These are phyloP conservation scores for Amphicarpaea edgeworthii DNA, from an alignment of 306 rosid genomes.

Conservation along the genomic window DNA sequence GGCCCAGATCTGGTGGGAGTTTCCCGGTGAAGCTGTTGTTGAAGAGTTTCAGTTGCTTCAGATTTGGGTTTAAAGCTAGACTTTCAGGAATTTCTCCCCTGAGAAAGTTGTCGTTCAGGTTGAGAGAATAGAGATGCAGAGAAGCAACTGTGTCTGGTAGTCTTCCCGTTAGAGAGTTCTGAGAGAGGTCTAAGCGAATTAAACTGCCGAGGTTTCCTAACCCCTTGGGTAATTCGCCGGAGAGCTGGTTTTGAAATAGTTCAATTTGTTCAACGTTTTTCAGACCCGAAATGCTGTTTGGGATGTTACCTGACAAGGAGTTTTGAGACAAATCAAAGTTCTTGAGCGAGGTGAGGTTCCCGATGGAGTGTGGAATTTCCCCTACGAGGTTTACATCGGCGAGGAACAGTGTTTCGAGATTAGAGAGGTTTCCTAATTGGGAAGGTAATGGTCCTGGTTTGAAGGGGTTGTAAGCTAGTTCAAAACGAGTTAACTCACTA, in stretches of 20 bases:
- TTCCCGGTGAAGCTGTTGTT: conserved; percentile 78
- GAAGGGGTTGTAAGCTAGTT: conserved; percentile 54
- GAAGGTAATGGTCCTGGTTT: conserved; percentile 61
- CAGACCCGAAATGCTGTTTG: conserved; percentile 61
- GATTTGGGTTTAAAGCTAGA: conserved; percentile 61
- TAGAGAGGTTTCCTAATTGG: conserved; percentile 70
- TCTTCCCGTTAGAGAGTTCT: conserved; percentile 71
- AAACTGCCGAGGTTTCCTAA: conserved; percentile 65
- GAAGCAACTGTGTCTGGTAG: conserved; percentile 56
- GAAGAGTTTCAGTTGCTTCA: conserved; percentile 58
- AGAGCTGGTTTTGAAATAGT: conserved; percentile 59
- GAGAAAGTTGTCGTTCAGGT: conserved; percentile 74
- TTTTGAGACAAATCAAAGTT: conserved; percentile 71
- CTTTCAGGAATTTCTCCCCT: conserved; percentile 65
- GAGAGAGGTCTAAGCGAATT: conserved; percentile 63
- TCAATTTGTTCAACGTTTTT: conserved; percentile 50
- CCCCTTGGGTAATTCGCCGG: conserved; percentile 73
- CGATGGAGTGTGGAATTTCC: conserved; percentile 69
- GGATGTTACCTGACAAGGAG: conserved; percentile 67
- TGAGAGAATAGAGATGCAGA: conserved; percentile 48
- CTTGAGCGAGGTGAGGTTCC: conserved; percentile 58
- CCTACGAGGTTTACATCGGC: conserved; percentile 55
- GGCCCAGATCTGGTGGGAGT: conserved; percentile 68
- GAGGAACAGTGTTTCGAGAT: conserved; percentile 56
- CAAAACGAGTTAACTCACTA: conserved; percentile 57